Conservation (phyloP, 768 basidiomycete species). For the Leccinum longicurvipes region DNA sequence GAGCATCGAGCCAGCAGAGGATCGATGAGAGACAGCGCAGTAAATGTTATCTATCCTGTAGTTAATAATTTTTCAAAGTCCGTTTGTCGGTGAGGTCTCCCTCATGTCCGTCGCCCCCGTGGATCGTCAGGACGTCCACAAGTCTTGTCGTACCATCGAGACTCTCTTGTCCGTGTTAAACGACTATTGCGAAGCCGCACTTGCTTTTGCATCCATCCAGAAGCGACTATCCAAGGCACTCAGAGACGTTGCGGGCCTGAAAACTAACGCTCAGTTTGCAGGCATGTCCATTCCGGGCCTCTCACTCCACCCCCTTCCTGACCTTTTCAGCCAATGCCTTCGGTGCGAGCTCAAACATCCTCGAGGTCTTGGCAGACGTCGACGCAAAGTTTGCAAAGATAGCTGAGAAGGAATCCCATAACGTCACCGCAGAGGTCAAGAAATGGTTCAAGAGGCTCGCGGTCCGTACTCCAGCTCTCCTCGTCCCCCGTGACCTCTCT, state of each 20-base stretch:
- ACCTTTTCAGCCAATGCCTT: conserved; percentile 60
- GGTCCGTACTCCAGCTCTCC: conserved; percentile 51
- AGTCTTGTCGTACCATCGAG: conserved; percentile 75
- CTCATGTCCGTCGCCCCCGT: conserved; percentile 31
- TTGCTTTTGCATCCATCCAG: conserved; percentile 58
- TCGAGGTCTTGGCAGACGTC: conserved; percentile 68
- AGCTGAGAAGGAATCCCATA: conserved; percentile 69
- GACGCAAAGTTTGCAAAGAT: conserved; percentile 73
- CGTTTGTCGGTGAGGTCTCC: conserved; percentile 4
- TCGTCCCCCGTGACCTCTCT: neutral
- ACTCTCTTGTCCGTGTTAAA: conserved; percentile 60
- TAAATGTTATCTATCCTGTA: neutral
- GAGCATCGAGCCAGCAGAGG: neutral
- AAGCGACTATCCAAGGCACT: conserved; percentile 74
- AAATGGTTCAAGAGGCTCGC: conserved; percentile 86
- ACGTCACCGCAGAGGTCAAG: conserved; percentile 63
- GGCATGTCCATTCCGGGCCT: conserved; percentile 39
- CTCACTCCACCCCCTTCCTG: neutral
- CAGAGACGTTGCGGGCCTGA: conserved; percentile 59
- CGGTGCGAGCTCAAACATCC: conserved; percentile 57
- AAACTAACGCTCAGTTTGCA: conserved; percentile 58
- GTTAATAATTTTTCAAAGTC: no score
- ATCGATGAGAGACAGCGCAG: conserved; percentile 1
- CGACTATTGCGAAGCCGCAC: conserved; percentile 73
- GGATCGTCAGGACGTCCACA: conserved; percentile 74